Evolutionary conservation across 2,329 filamentous ascomycete genomes (phyloP).

Genomic region (Penicillium brevicompactum): DNA sequence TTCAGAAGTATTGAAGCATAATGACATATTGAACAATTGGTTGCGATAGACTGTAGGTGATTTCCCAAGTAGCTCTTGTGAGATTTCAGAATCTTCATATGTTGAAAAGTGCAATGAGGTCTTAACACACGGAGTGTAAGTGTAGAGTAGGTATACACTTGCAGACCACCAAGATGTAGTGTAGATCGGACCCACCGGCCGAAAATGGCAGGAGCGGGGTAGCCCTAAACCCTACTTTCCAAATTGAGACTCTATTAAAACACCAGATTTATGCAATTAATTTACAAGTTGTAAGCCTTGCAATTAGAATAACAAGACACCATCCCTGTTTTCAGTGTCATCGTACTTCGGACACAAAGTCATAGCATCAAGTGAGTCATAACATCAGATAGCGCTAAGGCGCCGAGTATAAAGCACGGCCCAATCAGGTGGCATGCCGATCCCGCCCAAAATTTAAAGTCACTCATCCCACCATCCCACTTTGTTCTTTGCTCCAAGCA

Average conservation of each 20-base stretch:
- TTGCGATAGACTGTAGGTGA: too few species aligned
- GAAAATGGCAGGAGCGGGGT: not conserved
- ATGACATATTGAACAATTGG: too few species aligned
- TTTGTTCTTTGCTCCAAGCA: not conserved
- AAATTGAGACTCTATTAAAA: conserved; percentile 2
- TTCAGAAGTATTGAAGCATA: too few species aligned
- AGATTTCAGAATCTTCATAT: too few species aligned
- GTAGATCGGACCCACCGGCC: not conserved
- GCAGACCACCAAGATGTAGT: not conserved
- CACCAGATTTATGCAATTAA: not conserved
- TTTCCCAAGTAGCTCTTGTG: too few species aligned
- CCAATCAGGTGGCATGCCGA: conserved; percentile 30
- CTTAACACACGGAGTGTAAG: too few species aligned
- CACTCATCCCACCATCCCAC: conserved; percentile 29
- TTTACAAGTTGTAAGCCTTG: not conserved
- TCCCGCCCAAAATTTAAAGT: conserved; percentile 38
- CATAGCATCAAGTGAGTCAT: too few species aligned
- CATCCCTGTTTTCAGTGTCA: not conserved
- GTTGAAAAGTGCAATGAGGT: too few species aligned
- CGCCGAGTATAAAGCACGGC: conserved; percentile 5
- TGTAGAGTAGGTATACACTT: too few species aligned
- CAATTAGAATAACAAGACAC: not conserved
- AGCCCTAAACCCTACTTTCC: conserved; percentile 42
- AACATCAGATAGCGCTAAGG: not conserved
- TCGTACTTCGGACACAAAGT: too few species aligned